A percentile compares a stretch with the other conserved stretches of the same genome.
Evolutionary conservation across 2,329 filamentous ascomycete species (phyloP).

Genomic region (Epichloe gansuensis): DNA sequence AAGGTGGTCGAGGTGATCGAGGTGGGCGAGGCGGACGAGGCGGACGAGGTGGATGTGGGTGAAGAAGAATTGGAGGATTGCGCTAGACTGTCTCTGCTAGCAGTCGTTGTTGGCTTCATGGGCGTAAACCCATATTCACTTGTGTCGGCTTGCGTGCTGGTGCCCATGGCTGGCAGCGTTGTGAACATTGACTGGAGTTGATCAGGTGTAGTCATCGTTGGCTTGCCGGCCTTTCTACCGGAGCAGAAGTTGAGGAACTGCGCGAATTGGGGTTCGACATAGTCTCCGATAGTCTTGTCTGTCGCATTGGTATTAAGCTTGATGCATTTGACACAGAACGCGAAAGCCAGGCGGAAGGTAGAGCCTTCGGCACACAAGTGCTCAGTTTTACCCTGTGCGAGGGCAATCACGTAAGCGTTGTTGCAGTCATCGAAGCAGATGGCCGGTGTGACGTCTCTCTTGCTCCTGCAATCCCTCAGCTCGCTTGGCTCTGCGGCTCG

Average conservation of each 20-base stretch:
- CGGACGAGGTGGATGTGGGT: neutral
- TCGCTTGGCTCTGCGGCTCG: neutral
- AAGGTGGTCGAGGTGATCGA: no score
- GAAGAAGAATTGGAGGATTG: neutral
- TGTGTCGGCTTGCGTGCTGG: conserved; percentile 15
- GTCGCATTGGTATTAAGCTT: conserved; percentile 10
- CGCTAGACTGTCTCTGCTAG: neutral
- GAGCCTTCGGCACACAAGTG: conserved; percentile 33
- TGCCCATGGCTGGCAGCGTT: conserved; percentile 11
- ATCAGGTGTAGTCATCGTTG: conserved; percentile 7
- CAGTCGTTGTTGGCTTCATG: conserved; percentile 2
- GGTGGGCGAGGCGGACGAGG: no score
- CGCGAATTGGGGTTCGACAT: conserved; percentile 25
- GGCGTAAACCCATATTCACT: conserved; percentile 13
- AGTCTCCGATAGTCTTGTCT: conserved; percentile 19
- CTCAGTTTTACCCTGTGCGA: conserved; percentile 32
- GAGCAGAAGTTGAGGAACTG: conserved; percentile 37
- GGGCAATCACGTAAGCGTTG: conserved; percentile 36
- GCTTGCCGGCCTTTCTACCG: conserved; percentile 10
- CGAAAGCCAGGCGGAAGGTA: conserved; percentile 25
- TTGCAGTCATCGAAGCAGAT: conserved; percentile 44
- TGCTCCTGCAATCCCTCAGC: conserved; percentile 14
- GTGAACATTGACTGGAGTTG: conserved; percentile 15
- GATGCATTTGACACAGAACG: conserved; percentile 33
- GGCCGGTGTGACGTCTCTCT: conserved; percentile 31